phyloP scores from a whole-genome alignment of 257 asterid genomes.

The Buddleja alternifolia region DNA sequence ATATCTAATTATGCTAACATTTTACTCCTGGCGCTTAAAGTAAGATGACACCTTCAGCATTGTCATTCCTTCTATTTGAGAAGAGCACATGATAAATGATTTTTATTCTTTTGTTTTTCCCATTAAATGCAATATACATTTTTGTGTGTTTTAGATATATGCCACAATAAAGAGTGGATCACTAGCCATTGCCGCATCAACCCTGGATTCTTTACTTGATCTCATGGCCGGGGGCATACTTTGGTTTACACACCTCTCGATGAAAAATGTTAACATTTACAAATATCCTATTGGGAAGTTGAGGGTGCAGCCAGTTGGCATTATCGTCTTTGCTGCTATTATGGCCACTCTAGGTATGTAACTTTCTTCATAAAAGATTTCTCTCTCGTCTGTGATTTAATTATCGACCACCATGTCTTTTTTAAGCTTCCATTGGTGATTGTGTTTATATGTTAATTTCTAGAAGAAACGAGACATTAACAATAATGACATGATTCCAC shows the following conservation, averaged over 20 bases:
- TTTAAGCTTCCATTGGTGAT: background rate
- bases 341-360: constrained; percentile 93
- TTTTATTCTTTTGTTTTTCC: background rate
- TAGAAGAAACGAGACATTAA: too few relatives aligned
- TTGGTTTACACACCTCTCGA: constrained; percentile 83
- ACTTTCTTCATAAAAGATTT: constrained; percentile 15
- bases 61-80: background rate
- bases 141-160: constrained; percentile 49
- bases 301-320: constrained; percentile 98
- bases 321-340: constrained; percentile 84
- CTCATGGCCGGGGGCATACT: constrained; percentile 96
- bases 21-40: constrained; percentile 76
- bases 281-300: constrained; percentile 92
- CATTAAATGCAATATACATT: background rate
- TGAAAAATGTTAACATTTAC: constrained; percentile 82
- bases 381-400: background rate
- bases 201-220: constrained; percentile 94
- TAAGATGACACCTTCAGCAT: constrained; percentile 23
- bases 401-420: background rate
- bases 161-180: constrained; percentile 84
- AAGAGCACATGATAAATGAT: background rate
- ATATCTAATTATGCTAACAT: constrained; percentile 82
- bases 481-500: too few relatives aligned
- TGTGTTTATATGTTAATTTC: too few relatives aligned
- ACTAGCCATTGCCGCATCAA: constrained; percentile 93